phyloP scores from a whole-genome alignment of 2,329 filamentous ascomycete genomes.

The Dactylellina haptotyla region DNA sequence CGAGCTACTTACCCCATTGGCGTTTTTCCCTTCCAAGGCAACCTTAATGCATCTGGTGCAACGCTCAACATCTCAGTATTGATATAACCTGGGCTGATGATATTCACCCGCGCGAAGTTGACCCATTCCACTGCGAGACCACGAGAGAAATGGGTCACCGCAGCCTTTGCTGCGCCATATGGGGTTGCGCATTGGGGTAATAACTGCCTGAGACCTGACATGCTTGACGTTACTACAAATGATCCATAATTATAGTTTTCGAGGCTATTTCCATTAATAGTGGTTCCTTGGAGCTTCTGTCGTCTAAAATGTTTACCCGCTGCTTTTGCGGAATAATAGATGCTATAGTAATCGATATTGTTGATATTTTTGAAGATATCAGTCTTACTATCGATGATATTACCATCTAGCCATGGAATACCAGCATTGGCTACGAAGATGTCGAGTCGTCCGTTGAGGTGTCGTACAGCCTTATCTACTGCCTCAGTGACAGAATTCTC shows the following conservation, averaged over 20 bases:
- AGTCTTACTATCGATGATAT: slow-evolving; percentile 22
- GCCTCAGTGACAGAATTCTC: slow-evolving; percentile 66
- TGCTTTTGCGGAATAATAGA: slow-evolving; percentile 79
- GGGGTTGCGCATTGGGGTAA: slow-evolving; percentile 78
- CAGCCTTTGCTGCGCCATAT: slow-evolving; percentile 78
- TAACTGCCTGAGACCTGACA: slow-evolving; percentile 81
- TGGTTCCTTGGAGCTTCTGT: slow-evolving; percentile 61
- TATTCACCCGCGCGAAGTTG: slow-evolving; percentile 77
- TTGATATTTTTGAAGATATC: slow-evolving; percentile 67
- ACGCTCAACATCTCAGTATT: slow-evolving; percentile 76
- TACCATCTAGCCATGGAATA: slow-evolving; percentile 69
- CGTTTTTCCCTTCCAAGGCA: slow-evolving; percentile 79
- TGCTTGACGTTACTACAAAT: slow-evolving; percentile 81
- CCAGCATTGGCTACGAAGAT: slow-evolving; percentile 83
- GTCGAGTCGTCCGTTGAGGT: slow-evolving; percentile 80
- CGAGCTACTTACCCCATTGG: slow-evolving; percentile 71
- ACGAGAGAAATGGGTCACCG: slow-evolving; percentile 67
- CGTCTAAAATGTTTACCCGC: slow-evolving; percentile 77
- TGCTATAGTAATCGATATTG: slow-evolving; percentile 76
- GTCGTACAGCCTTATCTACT: slow-evolving; percentile 67
- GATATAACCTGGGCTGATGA: slow-evolving; percentile 79
- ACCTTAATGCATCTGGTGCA: slow-evolving; percentile 72
- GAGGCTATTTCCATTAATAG: slow-evolving; percentile 64
- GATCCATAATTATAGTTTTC: slow-evolving; percentile 73
- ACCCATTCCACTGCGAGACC: slow-evolving; percentile 79